Evolutionary conservation across 768 basidiomycete species (phyloP).

Genomic region (Floccularia luteovirens): DNA sequence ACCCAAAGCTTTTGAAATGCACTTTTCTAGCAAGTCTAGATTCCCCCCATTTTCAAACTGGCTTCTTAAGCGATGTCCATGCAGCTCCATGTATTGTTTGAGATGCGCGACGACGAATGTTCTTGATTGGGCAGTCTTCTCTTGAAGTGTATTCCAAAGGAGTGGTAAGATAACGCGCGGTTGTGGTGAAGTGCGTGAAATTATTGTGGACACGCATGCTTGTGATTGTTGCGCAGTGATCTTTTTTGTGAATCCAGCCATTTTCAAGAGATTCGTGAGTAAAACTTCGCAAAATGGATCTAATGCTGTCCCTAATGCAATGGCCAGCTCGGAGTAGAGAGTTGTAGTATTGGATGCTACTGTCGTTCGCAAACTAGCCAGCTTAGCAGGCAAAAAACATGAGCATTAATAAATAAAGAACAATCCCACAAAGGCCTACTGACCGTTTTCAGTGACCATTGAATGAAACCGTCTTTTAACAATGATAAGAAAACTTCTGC

Average conservation of each 20-base stretch:
- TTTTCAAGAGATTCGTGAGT: conserved; percentile 69
- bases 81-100: conserved; percentile 65
- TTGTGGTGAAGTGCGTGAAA: conserved; percentile 62
- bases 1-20: conserved; percentile 60
- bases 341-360: conserved; percentile 73
- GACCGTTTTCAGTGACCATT: conserved; percentile 81
- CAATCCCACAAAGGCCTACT: too few relatives aligned
- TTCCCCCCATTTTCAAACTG: conserved; percentile 64
- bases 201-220: conserved; percentile 54
- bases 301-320: conserved; percentile 54
- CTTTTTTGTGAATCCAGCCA: conserved; percentile 92
- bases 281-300: conserved; percentile 79
- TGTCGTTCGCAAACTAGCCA: conserved; percentile 86
- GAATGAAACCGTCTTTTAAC: conserved; percentile 73
- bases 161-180: conserved; percentile 64
- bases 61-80: conserved; percentile 55
- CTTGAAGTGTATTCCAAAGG: conserved; percentile 61
- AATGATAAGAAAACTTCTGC: conserved; percentile 66
- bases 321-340: conserved; percentile 69
- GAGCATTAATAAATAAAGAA: too few relatives aligned
- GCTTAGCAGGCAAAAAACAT: conserved; percentile 46
- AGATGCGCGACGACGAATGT: conserved; percentile 62
- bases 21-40: conserved; percentile 66
- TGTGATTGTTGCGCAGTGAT: conserved; percentile 86
- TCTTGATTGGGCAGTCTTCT: conserved; percentile 77